Evolutionary conservation across 176 grass and related monocot genomes (phyloP), one percentile per base, ranked within the genome.

Genomic region (Chloris gayana): DNA sequence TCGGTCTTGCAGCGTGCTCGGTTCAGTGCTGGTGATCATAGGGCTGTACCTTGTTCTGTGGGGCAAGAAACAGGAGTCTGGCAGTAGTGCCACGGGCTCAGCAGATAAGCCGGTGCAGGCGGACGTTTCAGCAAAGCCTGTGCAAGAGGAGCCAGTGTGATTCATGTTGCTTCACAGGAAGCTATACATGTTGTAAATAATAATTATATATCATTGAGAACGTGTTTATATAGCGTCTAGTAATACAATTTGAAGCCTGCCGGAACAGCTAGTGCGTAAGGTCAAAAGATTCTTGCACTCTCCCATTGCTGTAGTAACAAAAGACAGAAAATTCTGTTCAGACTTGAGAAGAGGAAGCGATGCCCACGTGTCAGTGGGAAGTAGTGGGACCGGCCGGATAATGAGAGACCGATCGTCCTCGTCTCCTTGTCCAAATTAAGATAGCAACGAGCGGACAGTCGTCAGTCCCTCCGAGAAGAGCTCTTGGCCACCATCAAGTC

Each of bases 11-110:
- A 95, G 92, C 74, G 84, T 99, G 49, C 61, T 95, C 77, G 90
- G 93, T 4, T 99, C 90, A 22, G 65, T 71, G 21, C 75, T 99
- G 68, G 84, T 95, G 64, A 86, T 98, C 51, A 11, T 76, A 33
- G 96, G 92, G 9, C 90, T 93, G 60, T 98, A 95, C 81, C 86
- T 91, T 39, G 90, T 98, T 32, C 81, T 98, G 0, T 98, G 92
- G 96, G 92, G 96, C 53, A 98, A 98, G 82, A 93, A 69, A 73
- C 65, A 85, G 59, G 95, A 98, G 72, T 74, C 79, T 25, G 37
- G 44, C 34, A n/a, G n/a, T n/a, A 35, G 2, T 4, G 75, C 86
- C 24, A 38, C 13, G 4, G 59, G 73, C 15, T 25, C 37, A 2
- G 39, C 39, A 3, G n/a, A n/a, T n/a, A 89, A 89, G 47, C 67